A percentile compares a stretch with the other conserved stretches of the same genome.
These are phyloP conservation scores for Myriosclerotinia duriaeana DNA, from an alignment of 2,329 filamentous ascomycete genomes.

Conservation along the genomic window DNA sequence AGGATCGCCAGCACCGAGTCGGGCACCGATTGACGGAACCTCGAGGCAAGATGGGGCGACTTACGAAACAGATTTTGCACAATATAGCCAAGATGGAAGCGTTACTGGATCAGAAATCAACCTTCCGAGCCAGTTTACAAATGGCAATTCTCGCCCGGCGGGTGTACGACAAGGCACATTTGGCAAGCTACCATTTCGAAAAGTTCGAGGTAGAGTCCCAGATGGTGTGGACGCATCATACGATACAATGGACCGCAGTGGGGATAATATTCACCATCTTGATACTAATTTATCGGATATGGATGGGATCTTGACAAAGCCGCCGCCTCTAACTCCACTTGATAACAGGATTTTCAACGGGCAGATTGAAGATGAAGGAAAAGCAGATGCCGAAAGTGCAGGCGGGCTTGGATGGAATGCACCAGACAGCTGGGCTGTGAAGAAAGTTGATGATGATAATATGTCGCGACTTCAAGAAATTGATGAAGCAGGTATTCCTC, in stretches of 20 bases:
- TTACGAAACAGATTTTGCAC: conserved; percentile 35
- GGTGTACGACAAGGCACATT: conserved; percentile 37
- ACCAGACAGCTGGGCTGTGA: conserved; percentile 95
- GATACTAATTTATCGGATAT: conserved; percentile 89
- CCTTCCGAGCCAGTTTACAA: conserved; percentile 26
- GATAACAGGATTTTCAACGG: conserved; percentile 53
- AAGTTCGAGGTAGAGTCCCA: conserved; percentile 52
- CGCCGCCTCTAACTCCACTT: conserved; percentile 69
- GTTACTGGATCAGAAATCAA: conserved; percentile 36
- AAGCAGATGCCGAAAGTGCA: conserved; percentile 35
- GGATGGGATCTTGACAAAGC: conserved; percentile 81
- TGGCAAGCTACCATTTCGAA: conserved; percentile 61
- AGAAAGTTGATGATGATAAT: conserved; percentile 66
- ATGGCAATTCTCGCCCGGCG: conserved; percentile 28
- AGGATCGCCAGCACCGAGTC: conserved; percentile 53
- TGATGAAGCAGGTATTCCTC: conserved; percentile 67
- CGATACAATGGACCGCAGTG: conserved; percentile 32
- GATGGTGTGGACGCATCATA: conserved; percentile 57
- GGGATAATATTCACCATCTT: conserved; percentile 60
- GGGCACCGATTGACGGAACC: conserved; percentile 48
- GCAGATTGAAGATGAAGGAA: conserved; percentile 47
- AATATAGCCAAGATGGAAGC: conserved; percentile 39
- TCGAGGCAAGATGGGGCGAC: conserved; percentile 30
- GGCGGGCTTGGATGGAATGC: conserved; percentile 74
- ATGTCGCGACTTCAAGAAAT: conserved; percentile 56